Conservation (phyloP, 139 green algal genomes). For the Closterium sp. region DNA sequence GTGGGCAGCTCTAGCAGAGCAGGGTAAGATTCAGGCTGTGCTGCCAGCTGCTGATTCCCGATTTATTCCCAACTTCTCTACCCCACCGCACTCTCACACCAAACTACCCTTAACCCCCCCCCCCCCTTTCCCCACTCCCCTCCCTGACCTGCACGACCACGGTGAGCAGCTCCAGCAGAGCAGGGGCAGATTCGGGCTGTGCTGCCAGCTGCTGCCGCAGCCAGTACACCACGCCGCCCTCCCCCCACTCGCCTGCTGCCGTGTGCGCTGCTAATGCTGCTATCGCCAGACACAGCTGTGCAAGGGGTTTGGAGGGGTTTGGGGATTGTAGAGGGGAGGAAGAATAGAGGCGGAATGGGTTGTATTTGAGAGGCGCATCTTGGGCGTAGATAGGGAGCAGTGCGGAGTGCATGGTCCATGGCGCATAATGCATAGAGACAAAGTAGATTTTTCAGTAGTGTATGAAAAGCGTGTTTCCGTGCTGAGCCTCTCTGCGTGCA, state of each 20-base stretch:
- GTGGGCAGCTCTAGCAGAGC: conserved; percentile 85
- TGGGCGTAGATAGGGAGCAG: no score
- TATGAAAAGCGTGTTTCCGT: no score
- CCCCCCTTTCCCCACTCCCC: not conserved
- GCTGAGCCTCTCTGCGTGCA: no score
- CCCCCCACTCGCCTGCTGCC: conserved; percentile 68
- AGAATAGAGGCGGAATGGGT: no score
- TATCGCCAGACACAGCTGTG: conserved; percentile 83
- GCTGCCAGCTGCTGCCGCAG: conserved; percentile 54
- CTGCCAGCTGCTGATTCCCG: conserved; percentile 55
- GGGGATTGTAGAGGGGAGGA: not conserved
- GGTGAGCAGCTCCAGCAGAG: conserved; percentile 83
- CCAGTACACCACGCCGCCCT: conserved; percentile 61
- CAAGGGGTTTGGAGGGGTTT: no score
- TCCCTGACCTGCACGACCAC: conserved; percentile 77
- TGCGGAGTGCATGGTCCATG: no score
- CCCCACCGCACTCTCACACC: conserved; percentile 11
- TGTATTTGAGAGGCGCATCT: no score
- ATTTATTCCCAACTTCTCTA: conserved; percentile 59
- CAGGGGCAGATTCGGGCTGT: conserved; percentile 59
- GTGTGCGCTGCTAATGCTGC: conserved; percentile 76
- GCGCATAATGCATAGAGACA: no score
- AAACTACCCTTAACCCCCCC: not conserved
- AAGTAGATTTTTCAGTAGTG: no score
- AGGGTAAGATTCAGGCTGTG: conserved; percentile 55